These are phyloP conservation scores for Capronia coronata DNA, from an alignment of 2,329 filamentous ascomycete species.

Conservation along the genomic window DNA sequence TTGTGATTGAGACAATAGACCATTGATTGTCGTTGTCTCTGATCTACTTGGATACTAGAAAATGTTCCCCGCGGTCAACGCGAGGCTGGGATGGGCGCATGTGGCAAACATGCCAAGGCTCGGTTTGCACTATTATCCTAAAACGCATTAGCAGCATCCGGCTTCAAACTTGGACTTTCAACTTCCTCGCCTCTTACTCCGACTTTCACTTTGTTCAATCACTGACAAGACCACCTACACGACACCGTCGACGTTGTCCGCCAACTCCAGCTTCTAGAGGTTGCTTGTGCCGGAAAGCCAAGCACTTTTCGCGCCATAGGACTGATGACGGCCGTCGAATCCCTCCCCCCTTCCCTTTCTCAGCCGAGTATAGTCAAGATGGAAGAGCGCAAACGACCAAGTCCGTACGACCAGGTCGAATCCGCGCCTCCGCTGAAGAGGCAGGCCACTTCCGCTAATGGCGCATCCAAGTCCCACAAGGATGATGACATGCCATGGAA, in stretches of 20 bases:
- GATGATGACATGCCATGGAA: slow-evolving; percentile 64
- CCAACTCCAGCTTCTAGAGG: slow-evolving; percentile 8
- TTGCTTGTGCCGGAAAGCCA: slow-evolving; percentile 4
- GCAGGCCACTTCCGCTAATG: slow-evolving; percentile 72
- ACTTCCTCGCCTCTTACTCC: slow-evolving; percentile 12
- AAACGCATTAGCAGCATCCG: slow-evolving; percentile 1
- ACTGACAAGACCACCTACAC: slow-evolving; percentile 4
- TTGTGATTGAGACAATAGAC: neutral
- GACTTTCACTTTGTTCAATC: slow-evolving; percentile 2
- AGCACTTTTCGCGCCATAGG: slow-evolving; percentile 36
- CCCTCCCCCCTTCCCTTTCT: slow-evolving; percentile 61
- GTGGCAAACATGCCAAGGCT: slow-evolving; percentile 3
- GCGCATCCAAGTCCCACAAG: slow-evolving; percentile 53
- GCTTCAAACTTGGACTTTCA: slow-evolving; percentile 1
- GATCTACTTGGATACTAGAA: neutral
- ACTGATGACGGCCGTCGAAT: slow-evolving; percentile 85
- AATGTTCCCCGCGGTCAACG: neutral
- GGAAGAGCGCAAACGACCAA: slow-evolving; percentile 98
- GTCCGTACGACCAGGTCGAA: slow-evolving; percentile 71
- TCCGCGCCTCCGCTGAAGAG: slow-evolving; percentile 84
- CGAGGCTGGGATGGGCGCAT: neutral
- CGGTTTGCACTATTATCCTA: neutral
- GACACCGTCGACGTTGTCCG: slow-evolving; percentile 4
- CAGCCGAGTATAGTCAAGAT: slow-evolving; percentile 82
- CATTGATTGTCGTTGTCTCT: neutral